Conservation (phyloP, 345 rosid genomes). For the Ceriops tagal region DNA sequence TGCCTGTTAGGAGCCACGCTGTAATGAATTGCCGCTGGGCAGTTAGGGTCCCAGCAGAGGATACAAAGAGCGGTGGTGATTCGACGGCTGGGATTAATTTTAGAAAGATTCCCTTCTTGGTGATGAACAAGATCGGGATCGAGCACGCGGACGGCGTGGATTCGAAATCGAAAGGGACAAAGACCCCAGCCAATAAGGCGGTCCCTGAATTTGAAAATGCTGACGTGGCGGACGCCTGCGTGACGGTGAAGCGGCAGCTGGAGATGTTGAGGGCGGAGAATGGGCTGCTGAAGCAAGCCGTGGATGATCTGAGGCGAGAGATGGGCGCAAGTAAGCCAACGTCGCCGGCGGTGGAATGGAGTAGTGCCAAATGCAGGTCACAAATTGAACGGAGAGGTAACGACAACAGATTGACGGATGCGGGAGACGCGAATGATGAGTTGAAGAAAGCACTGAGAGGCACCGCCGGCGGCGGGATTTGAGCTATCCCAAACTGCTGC, state of each 20-base stretch:
- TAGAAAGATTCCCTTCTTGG: conserved; percentile 64
- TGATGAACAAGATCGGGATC: conserved; percentile 84
- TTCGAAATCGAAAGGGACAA: conserved; percentile 21
- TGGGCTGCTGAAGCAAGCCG: conserved; percentile 50
- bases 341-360: conserved; percentile 22
- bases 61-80: conserved; percentile 21
- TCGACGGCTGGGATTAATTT: conserved; percentile 49
- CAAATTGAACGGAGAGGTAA: conserved; percentile 40
- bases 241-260: conserved; percentile 50
- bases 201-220: conserved; percentile 20
- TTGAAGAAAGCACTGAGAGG: conserved; percentile 65
- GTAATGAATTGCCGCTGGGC: conserved; percentile 85
- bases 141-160: conserved; percentile 56
- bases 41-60: conserved; percentile 72
- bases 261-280: conserved; percentile 70
- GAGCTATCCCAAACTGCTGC: no score
- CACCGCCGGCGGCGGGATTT: conserved; percentile 14
- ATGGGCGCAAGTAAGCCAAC: conserved; percentile 24
- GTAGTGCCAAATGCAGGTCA: conserved; percentile 38
- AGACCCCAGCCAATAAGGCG: background rate
- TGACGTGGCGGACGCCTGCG: conserved; percentile 52
- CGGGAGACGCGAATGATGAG: conserved; percentile 53
- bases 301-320: conserved; percentile 68
- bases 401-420: conserved; percentile 49
- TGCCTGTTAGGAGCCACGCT: conserved; percentile 67